Base-by-base conservation (phyloP, 768 basidiomycete genomes). In the Lactarius hatsudake region DNA sequence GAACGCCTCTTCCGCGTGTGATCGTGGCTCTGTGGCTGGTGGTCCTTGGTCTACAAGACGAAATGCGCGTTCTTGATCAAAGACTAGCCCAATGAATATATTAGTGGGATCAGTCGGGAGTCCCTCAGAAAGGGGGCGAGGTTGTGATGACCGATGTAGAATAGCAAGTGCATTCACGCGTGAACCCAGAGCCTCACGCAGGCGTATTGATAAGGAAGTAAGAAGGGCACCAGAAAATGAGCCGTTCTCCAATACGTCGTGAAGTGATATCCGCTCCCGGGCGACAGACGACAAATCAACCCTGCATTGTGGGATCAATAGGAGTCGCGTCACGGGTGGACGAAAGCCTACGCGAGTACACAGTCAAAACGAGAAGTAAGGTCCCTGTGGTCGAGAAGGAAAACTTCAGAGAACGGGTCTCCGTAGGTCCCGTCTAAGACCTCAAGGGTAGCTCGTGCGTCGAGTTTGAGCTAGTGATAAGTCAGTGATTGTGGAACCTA, bases 41-140 rank as follows among this genome's bases (percentile, higher is more conserved):
- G 96, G 96, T 3, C 96, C 96, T 69, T 95, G 92, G 72, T 98
- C 97, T 32, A 98, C 91, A 1, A 98, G 85, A 10, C 93, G 87
- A 70, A 88, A 87, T 2, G 94, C 93, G 67, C 91, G 78, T 8
- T 84, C 80, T 0, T 87, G 80, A 71, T 94, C 82, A 71, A 93
- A 85, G 18, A 94, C 77, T 8, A 98, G 76, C 4, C 96, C 96
- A 40, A 98, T 79, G 69, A 85, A 82, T 43, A 95, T 74, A 3
- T 78, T 75, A 28, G 83, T 75, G 0, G 84, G 76, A 17, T 78
- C 80, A 7, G 83, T 78, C 6, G 86, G 86, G 48, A 85, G 82
- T 1, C 83, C 81, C 68, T 88, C 84, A 20, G 81, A 87, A 43
- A 83, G 71, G 20, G 81, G 78, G 10, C 84, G 83, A 20, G 75